Percentiles rank a stretch among this genome's conserved stretches.
phyloP scores from a whole-genome alignment of 768 basidiomycete genomes.

The Amanita rubescens region DNA sequence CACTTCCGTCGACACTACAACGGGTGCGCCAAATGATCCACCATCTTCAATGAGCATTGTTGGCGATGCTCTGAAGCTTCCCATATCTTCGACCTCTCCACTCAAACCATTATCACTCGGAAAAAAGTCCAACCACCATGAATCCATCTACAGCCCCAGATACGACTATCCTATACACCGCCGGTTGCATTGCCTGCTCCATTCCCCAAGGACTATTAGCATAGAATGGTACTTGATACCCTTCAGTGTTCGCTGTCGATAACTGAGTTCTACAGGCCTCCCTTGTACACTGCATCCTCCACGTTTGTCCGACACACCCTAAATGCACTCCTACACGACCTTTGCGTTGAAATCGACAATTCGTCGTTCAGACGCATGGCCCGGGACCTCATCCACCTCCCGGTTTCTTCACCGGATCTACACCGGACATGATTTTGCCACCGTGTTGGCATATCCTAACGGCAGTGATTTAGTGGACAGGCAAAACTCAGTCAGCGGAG shows the following conservation, averaged over 20 bases:
- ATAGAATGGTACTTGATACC: constrained; percentile 52
- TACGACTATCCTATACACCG: constrained; percentile 63
- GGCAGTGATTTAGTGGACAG: neutral
- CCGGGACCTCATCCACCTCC: constrained; percentile 1
- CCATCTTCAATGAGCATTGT: constrained; percentile 5
- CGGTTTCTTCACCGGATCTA: neutral
- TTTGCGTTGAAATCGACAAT: constrained; percentile 46
- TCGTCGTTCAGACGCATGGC: constrained; percentile 31
- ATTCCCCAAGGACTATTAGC: constrained; percentile 59
- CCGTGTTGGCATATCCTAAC: neutral
- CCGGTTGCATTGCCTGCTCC: constrained; percentile 59
- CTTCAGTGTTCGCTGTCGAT: neutral
- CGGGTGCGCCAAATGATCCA: constrained; percentile 25
- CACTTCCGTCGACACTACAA: constrained; percentile 41
- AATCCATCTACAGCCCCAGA: constrained; percentile 53
- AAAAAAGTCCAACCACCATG: constrained; percentile 17
- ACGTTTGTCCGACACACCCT: constrained; percentile 66
- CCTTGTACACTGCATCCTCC: constrained; percentile 67
- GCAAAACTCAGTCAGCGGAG: neutral
- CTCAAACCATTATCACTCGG: too few relatives aligned
- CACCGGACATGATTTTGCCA: neutral
- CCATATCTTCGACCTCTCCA: neutral
- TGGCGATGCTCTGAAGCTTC: neutral
- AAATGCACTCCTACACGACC: constrained; percentile 62
- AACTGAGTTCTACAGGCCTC: constrained; percentile 37